phyloP scores from a whole-genome alignment of 2,329 filamentous ascomycete genomes.

The Diaporthe citri region DNA sequence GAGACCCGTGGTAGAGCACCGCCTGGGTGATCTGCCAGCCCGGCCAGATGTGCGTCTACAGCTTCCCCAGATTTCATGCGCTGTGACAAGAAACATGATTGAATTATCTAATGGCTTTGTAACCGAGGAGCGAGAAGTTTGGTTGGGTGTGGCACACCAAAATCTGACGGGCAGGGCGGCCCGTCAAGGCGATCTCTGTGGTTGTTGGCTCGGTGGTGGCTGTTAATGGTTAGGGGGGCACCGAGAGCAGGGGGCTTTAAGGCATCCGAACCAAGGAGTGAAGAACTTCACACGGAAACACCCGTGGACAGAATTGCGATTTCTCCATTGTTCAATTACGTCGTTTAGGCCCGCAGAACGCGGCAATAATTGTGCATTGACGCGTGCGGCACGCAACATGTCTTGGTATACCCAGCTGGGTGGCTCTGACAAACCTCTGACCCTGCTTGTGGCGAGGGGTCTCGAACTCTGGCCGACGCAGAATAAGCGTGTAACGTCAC shows the following conservation, averaged over 20 bases:
- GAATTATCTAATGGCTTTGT: slow-evolving; percentile 9
- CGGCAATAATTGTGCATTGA: neutral
- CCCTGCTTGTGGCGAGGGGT: neutral
- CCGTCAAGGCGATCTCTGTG: slow-evolving; percentile 4
- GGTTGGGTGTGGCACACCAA: slow-evolving; percentile 25
- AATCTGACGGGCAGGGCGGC: slow-evolving; percentile 26
- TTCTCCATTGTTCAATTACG: neutral
- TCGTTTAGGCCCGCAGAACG: neutral
- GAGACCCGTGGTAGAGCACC: slow-evolving; percentile 1
- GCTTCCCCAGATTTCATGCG: slow-evolving; percentile 24
- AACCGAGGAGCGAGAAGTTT: slow-evolving; percentile 2
- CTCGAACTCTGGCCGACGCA: slow-evolving; percentile 9
- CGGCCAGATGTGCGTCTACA: slow-evolving; percentile 1
- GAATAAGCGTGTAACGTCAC: slow-evolving; percentile 1
- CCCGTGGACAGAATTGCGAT: neutral
- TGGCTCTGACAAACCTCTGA: slow-evolving; percentile 1
- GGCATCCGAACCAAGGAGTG: neutral
- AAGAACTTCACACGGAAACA: neutral
- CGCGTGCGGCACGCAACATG: neutral
- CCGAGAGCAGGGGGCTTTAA: neutral
- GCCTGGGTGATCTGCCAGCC: slow-evolving; percentile 3
- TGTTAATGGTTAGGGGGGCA: neutral
- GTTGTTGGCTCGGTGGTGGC: neutral
- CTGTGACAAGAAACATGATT: slow-evolving; percentile 14
- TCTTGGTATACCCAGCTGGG: neutral